phyloP scores from a whole-genome alignment of 2,329 filamentous ascomycete genomes.

The Fonsecaea pugnacius region DNA sequence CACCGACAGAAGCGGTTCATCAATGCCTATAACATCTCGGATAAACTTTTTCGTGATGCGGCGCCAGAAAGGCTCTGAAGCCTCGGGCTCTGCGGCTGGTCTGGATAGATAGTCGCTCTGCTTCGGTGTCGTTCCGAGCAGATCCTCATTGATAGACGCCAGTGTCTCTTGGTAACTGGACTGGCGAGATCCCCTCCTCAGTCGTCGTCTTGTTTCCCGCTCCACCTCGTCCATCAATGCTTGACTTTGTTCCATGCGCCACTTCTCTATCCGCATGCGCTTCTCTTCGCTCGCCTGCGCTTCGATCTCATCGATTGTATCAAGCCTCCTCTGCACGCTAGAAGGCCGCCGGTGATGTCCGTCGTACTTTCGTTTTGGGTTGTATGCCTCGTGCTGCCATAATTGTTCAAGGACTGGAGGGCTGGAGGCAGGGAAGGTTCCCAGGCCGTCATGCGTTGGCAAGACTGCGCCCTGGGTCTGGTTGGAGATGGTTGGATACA shows the following conservation, averaged over 20 bases:
- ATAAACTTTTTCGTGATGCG: slow-evolving; percentile 85
- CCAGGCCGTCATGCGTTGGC: slow-evolving; percentile 90
- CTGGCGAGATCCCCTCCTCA: slow-evolving; percentile 45
- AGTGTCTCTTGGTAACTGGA: slow-evolving; percentile 27
- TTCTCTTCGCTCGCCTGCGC: slow-evolving; percentile 71
- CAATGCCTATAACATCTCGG: slow-evolving; percentile 85
- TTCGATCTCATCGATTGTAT: slow-evolving; percentile 61
- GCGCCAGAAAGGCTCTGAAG: slow-evolving; percentile 74
- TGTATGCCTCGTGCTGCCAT: slow-evolving; percentile 86
- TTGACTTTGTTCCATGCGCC: slow-evolving; percentile 88
- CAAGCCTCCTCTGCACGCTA: slow-evolving; percentile 62
- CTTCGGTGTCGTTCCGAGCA: slow-evolving; percentile 36
- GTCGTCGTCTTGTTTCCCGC: slow-evolving; percentile 74
- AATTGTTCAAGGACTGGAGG: slow-evolving; percentile 75
- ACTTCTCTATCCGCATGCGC: slow-evolving; percentile 82
- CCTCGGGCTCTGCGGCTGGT: slow-evolving; percentile 46
- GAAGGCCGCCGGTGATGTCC: slow-evolving; percentile 57
- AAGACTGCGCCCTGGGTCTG: slow-evolving; percentile 68
- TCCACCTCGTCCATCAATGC: slow-evolving; percentile 87
- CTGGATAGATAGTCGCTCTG: slow-evolving; percentile 34
- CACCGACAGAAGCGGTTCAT: slow-evolving; percentile 80
- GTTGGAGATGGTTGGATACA: slow-evolving; percentile 48
- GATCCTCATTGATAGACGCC: slow-evolving; percentile 30
- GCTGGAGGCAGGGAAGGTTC: slow-evolving; percentile 74
- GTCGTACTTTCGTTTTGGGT: slow-evolving; percentile 66